These are phyloP conservation scores for Corynascus novoguineensis DNA, from an alignment of 495 filamentous ascomycete species.

Conservation along the genomic window DNA sequence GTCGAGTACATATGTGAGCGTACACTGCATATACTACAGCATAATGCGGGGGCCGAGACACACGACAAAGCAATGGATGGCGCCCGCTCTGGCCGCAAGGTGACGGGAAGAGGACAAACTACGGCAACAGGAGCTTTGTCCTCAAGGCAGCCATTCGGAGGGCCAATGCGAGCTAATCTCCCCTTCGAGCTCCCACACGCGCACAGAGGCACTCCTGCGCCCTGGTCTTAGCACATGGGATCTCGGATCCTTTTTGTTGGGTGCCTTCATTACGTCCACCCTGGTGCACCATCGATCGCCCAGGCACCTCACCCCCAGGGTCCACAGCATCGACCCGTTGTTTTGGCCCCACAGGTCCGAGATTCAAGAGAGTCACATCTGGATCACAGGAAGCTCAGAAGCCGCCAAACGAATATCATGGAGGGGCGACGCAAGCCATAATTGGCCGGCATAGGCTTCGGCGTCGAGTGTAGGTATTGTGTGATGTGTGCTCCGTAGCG, in stretches of 20 bases:
- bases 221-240: slow-evolving; percentile 1
- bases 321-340: neutral
- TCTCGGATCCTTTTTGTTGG: neutral
- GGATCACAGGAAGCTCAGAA: neutral
- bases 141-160: neutral
- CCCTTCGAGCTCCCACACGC: neutral
- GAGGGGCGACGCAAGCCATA: neutral
- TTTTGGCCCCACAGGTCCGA: slow-evolving; percentile 1
- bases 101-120: neutral
- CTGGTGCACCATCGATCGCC: neutral
- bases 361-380: neutral
- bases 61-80: neutral
- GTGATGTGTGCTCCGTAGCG: no score
- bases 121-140: neutral
- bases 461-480: no score
- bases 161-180: neutral
- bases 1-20: no score
- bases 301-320: neutral
- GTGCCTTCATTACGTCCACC: no score
- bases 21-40: no score
- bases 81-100: neutral
- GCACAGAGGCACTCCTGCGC: neutral
- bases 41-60: no score
- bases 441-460: slow-evolving; percentile 7
- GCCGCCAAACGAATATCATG: neutral